Evolutionary conservation across 2,329 filamentous ascomycete species (phyloP).

Genomic region (Pseudogymnoascus sp.): DNA sequence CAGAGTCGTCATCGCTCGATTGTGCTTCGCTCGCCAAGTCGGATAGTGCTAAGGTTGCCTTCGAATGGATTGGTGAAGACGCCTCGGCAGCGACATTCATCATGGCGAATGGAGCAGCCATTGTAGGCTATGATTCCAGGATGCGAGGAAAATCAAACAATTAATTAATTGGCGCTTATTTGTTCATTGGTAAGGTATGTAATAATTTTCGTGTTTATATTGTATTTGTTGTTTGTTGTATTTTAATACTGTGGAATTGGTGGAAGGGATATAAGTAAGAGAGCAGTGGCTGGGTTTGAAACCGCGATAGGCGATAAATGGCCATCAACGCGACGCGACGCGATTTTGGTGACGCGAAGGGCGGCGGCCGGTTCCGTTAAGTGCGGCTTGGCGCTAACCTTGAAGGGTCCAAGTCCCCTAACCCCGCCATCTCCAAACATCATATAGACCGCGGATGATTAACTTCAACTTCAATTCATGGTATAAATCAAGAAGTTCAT

Average conservation of each 20-base stretch:
- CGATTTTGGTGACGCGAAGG: slow-evolving; percentile 2
- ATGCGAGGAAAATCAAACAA: background rate
- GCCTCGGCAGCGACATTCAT: background rate
- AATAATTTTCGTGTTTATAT: background rate
- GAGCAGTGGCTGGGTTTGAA: background rate
- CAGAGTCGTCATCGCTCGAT: background rate
- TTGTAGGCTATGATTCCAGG: background rate
- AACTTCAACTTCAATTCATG: background rate
- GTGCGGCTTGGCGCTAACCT: slow-evolving; percentile 5
- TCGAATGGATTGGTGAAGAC: slow-evolving; percentile 2
- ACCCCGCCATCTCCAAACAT: background rate
- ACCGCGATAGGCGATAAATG: slow-evolving; percentile 3
- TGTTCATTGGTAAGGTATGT: background rate
- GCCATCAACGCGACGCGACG: background rate
- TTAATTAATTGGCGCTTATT: background rate
- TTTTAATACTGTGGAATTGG: background rate
- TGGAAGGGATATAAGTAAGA: slow-evolving; percentile 2
- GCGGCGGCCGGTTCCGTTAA: slow-evolving; percentile 3
- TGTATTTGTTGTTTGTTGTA: background rate
- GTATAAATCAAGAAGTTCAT: background rate
- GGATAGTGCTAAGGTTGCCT: background rate
- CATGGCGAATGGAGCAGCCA: background rate
- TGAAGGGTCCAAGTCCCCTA: slow-evolving; percentile 1
- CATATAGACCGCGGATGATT: background rate
- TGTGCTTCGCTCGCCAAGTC: background rate